These are phyloP conservation scores for Alloascoidea africana DNA, from an alignment of 805 yeast species.

Conservation along the genomic window DNA sequence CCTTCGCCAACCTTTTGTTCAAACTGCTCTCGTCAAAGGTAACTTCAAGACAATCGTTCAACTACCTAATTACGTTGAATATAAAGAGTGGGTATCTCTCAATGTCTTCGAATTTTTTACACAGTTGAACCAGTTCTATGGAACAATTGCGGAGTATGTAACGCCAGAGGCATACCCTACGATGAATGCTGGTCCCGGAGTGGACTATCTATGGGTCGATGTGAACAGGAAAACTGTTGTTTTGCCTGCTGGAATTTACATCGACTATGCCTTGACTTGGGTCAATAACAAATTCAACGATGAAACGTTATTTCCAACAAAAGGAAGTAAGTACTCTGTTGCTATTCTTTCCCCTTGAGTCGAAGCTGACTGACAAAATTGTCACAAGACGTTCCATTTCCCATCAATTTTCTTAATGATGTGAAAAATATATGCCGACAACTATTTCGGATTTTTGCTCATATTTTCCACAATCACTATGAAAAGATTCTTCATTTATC, in stretches of 20 bases:
- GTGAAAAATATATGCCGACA: slow-evolving; percentile 80
- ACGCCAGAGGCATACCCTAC: slow-evolving; percentile 83
- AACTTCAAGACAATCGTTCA: slow-evolving; percentile 92
- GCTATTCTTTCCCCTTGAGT: background rate
- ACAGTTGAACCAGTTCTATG: slow-evolving; percentile 76
- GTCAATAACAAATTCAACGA: slow-evolving; percentile 78
- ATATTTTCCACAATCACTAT: slow-evolving; percentile 86
- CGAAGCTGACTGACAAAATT: background rate
- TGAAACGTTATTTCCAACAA: slow-evolving; percentile 83
- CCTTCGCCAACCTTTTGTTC: slow-evolving; percentile 82
- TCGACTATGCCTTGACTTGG: slow-evolving; percentile 86
- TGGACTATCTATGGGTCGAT: slow-evolving; percentile 87
- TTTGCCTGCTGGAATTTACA: slow-evolving; percentile 85
- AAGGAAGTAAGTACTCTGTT: slow-evolving; percentile 42
- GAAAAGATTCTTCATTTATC: slow-evolving; percentile 86
- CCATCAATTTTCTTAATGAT: slow-evolving; percentile 68
- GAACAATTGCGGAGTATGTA: slow-evolving; percentile 80
- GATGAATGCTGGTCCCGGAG: slow-evolving; percentile 91
- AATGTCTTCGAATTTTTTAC: slow-evolving; percentile 83
- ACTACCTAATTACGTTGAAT: slow-evolving; percentile 86
- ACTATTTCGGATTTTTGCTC: slow-evolving; percentile 92
- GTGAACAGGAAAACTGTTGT: slow-evolving; percentile 65
- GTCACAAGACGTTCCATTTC: slow-evolving; percentile 43
- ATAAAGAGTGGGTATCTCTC: slow-evolving; percentile 91
- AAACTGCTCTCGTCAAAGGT: slow-evolving; percentile 91